These are phyloP conservation scores for Phytophthora pluvialis DNA, from an alignment of 352 stramenopile genomes.

Conservation along the genomic window DNA sequence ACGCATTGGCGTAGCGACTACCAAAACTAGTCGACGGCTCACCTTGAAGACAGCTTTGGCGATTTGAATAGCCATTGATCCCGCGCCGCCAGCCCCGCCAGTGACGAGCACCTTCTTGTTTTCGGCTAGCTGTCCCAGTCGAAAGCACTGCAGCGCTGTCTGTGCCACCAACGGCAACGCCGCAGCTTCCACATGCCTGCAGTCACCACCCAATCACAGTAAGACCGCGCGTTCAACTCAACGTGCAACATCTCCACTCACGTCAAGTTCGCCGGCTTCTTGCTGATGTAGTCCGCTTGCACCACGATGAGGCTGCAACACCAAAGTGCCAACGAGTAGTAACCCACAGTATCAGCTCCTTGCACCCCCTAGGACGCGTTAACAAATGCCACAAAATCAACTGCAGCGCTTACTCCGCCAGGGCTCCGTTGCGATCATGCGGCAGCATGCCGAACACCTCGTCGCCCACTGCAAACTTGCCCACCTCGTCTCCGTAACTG, in stretches of 20 bases:
- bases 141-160: conserved; percentile 62
- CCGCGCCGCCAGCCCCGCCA: conserved; percentile 70
- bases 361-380: neutral
- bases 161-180: conserved; percentile 64
- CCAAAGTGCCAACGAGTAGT: neutral
- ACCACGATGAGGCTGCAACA: conserved; percentile 54
- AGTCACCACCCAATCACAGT: neutral
- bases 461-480: conserved; percentile 63
- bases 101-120: conserved; percentile 82
- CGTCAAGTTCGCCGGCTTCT: conserved; percentile 74
- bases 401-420: conserved; percentile 63
- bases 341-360: neutral
- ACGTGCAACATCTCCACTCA: conserved; percentile 18
- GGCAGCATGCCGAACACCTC: conserved; percentile 80
- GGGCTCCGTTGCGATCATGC: conserved; percentile 60
- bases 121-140: conserved; percentile 51
- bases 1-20: neutral
- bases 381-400: neutral
- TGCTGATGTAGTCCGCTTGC: conserved; percentile 61
- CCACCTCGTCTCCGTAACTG: conserved; percentile 57
- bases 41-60: conserved; percentile 82
- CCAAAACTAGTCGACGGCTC: neutral
- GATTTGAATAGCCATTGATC: conserved; percentile 76
- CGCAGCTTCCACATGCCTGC: conserved; percentile 70
- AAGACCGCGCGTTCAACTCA: neutral